phyloP scores from a whole-genome alignment of 2,329 filamentous ascomycete genomes.

The Xylariaceae sp. region DNA sequence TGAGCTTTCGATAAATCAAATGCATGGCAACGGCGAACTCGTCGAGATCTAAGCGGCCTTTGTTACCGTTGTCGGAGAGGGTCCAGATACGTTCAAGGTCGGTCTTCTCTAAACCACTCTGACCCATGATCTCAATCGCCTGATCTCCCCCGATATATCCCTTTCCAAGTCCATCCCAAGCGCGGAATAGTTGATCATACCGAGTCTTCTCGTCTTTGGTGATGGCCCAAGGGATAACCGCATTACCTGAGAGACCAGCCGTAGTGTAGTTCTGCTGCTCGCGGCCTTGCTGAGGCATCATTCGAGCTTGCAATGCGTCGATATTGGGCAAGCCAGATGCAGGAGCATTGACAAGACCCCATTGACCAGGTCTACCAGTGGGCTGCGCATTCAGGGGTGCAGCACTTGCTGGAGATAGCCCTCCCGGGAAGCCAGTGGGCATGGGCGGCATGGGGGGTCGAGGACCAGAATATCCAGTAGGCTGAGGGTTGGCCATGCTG shows the following conservation, averaged over 20 bases:
- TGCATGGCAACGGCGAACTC: slow-evolving; percentile 99
- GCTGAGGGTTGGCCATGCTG: slow-evolving; percentile 61
- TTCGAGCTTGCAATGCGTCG: slow-evolving; percentile 82
- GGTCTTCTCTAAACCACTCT: slow-evolving; percentile 86
- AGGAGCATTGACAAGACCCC: slow-evolving; percentile 96
- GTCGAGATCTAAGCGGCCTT: slow-evolving; percentile 88
- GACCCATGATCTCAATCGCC: slow-evolving; percentile 94
- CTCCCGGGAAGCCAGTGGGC: slow-evolving; percentile 62
- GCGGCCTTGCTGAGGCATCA: slow-evolving; percentile 95
- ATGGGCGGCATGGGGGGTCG: slow-evolving; percentile 81
- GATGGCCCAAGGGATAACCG: slow-evolving; percentile 95
- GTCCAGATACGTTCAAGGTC: slow-evolving; percentile 95
- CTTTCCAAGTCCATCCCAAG: slow-evolving; percentile 93
- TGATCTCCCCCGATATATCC: slow-evolving; percentile 89
- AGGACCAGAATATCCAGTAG: slow-evolving; percentile 77
- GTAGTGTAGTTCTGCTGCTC: slow-evolving; percentile 81
- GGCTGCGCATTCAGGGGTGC: slow-evolving; percentile 83
- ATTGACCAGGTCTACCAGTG: slow-evolving; percentile 88
- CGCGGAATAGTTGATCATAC: slow-evolving; percentile 90
- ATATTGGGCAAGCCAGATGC: slow-evolving; percentile 88
- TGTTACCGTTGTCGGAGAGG: slow-evolving; percentile 87
- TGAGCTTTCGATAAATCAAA: slow-evolving; percentile 94
- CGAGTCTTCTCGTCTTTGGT: slow-evolving; percentile 98
- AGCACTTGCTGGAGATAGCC: slow-evolving; percentile 51
- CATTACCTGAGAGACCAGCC: slow-evolving; percentile 83